phyloP scores from a whole-genome alignment of 768 basidiomycete species.

The Rhodosporidiobolus sp. region DNA sequence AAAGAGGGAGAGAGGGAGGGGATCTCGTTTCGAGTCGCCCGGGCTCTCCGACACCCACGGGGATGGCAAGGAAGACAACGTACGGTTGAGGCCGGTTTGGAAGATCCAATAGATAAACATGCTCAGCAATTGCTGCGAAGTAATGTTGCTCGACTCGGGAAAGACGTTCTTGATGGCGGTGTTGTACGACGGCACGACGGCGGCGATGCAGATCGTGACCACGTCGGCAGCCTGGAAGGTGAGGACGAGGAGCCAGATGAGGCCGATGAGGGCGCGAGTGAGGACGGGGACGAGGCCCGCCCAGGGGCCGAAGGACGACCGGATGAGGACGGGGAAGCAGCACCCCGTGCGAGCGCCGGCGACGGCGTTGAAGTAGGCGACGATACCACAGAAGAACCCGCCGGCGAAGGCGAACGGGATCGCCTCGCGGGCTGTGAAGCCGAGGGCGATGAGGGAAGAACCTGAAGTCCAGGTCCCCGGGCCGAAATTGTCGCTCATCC shows the following conservation, averaged over 20 bases:
- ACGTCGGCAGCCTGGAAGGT: not conserved
- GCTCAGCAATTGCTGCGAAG: not conserved
- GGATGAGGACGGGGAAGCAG: not conserved
- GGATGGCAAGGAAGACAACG: too few relatives aligned
- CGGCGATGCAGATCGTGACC: not conserved
- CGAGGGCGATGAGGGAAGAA: not conserved
- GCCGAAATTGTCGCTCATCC: not conserved
- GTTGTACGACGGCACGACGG: not conserved
- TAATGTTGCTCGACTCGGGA: not conserved
- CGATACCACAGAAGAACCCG: not conserved
- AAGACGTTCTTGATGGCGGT: slow-evolving; percentile 3
- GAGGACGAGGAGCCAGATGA: not conserved
- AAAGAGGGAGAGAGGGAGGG: too few relatives aligned
- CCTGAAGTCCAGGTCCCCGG: not conserved
- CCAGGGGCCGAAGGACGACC: not conserved
- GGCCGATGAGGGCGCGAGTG: not conserved
- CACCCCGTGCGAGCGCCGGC: not conserved
- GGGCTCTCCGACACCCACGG: too few relatives aligned
- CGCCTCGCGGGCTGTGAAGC: not conserved
- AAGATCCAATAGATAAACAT: slow-evolving; percentile 5
- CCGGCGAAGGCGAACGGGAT: slow-evolving; percentile 3
- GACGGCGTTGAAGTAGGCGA: not conserved
- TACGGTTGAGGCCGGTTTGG: not conserved
- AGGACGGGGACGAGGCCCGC: not conserved
- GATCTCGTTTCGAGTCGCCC: too few relatives aligned